Base-by-base conservation (phyloP, 2,329 filamentous ascomycete species). In the Ceratocystis smalleyi region DNA sequence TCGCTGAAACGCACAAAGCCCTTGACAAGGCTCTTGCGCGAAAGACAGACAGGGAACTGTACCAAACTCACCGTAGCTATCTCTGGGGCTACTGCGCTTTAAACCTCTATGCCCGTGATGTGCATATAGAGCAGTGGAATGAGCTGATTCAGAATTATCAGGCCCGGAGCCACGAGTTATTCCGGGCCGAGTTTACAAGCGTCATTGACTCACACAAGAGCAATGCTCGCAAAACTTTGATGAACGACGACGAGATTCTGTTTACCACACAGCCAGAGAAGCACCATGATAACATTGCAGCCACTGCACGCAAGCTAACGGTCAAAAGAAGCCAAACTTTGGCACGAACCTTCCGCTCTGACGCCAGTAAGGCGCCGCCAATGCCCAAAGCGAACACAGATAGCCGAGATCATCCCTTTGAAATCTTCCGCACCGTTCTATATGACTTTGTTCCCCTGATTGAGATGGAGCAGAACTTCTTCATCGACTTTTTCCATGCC, bases 401-500 rank as follows among this genome's bases (percentile, higher is more conserved):
- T 68, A 84, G 83, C 63, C 83, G 84, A 69, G 81, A 87, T 65
- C 80, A 88, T 68, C 84, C 89, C 0, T 92, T 85, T 69, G 91
- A 96, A 73, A 84, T 89, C 2, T 96, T 97, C 73, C 80, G 83
- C 0, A 85, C 85, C 45, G 84, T 89, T 12, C 76, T 96, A 67
- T 87, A 94, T 65, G 90, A 96, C 70, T 83, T 94, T 68, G 77
- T 91, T 55, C 89, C 87, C 5, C 80, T 95, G 64, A 85, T 96
- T 66, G 86, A 90, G 69, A 91, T 92, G 73, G 94, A 99, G 75
- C 92, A 99, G 73, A 97, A 96, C 72, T 99, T 97, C 72, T 79
- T 96, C 60, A 85, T 96, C n/a, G 90, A 95, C 69, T 94, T 96
- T 73, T 97, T 97, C 80, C 92, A 97, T 70, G 84, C 94, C 30